Base-by-base conservation (phyloP, 768 basidiomycete genomes). In the Chlorophyllum brunneum region DNA sequence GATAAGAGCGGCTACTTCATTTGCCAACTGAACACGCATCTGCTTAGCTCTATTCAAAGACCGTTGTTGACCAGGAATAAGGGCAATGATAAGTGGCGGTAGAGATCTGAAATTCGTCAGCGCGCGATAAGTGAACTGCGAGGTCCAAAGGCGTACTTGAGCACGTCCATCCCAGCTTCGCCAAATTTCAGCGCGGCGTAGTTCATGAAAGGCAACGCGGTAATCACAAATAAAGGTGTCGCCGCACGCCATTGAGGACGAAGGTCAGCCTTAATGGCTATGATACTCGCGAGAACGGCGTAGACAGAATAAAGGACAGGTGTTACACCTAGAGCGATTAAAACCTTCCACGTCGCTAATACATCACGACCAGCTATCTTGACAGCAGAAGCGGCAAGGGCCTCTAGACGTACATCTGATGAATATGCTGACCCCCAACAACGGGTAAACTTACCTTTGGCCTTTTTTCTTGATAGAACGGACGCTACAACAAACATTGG, bases 361-460 rank as follows among this genome's bases (percentile, higher is more conserved):
- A 98, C 95, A 61, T 98, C 95, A 34, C 91, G 81, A n/a, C 86
- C 95, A 16, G 91, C 91, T 46, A 98, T 83, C 70, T 98, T 98
- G 65, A 98, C 95, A 3, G 82, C 83, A 6, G 95, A 98, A 2
- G 88, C 93, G 26, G 95, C 95, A 54, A 98, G 85, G 5, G 95
- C 95, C 80, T 94, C 95, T 97, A 48, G 41, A 48, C 33, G 54
- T 22, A 43, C 30, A 38, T 30, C 31, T 43, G 26, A 29, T 31
- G 29, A n/a, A 46, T n/a, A 24, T 8, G 10, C 1, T 7, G 15
- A 1, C 23, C 33, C 10, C 3, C 34, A 37, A 33, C 31, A n/a
- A n/a, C 31, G 8, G 15, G 22, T 36, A 10, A 38, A 26, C 50
- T 22, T 34, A 92, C 92, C 89, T 80, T 88, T 90, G 2, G 92